These are phyloP conservation scores for Decorospora gaudefroyi DNA, from an alignment of 2,329 filamentous ascomycete species.

Conservation along the genomic window DNA sequence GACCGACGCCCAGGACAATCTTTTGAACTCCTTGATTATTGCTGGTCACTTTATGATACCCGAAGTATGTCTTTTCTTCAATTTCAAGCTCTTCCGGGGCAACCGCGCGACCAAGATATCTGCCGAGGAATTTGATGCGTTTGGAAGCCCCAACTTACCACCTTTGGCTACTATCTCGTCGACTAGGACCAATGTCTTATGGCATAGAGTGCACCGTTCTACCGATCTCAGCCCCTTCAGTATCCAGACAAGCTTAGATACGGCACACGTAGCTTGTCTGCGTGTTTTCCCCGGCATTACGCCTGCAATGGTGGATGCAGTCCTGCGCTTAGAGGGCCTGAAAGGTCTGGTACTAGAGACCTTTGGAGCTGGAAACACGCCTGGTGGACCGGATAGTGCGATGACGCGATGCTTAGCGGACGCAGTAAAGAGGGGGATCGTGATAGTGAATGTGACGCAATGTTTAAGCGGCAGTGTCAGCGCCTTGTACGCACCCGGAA, in stretches of 20 bases:
- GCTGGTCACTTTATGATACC: slow-evolving; percentile 92
- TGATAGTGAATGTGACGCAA: slow-evolving; percentile 90
- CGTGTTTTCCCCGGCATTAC: slow-evolving; percentile 91
- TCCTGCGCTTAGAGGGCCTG: slow-evolving; percentile 74
- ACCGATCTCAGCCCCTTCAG: slow-evolving; percentile 74
- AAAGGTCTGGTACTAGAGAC: slow-evolving; percentile 86
- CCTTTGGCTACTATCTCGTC: slow-evolving; percentile 82
- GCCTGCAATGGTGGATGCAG: slow-evolving; percentile 88
- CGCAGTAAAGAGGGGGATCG: slow-evolving; percentile 77
- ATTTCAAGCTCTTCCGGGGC: slow-evolving; percentile 85
- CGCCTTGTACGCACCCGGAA: slow-evolving; percentile 51
- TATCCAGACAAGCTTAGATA: slow-evolving; percentile 76
- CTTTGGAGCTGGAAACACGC: slow-evolving; percentile 90
- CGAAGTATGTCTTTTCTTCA: slow-evolving; percentile 92
- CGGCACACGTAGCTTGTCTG: slow-evolving; percentile 85
- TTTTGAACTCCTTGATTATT: slow-evolving; percentile 84
- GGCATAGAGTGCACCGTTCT: slow-evolving; percentile 75
- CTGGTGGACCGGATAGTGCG: slow-evolving; percentile 76
- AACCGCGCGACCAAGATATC: slow-evolving; percentile 89
- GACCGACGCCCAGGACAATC: slow-evolving; percentile 88
- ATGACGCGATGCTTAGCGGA: slow-evolving; percentile 77
- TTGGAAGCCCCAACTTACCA: slow-evolving; percentile 83
- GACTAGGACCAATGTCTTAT: slow-evolving; percentile 78
- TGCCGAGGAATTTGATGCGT: slow-evolving; percentile 82
- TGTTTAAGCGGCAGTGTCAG: slow-evolving; percentile 62